Evolutionary conservation across 305 asterid species (phyloP).

Genomic region (Ajuga reptans): DNA sequence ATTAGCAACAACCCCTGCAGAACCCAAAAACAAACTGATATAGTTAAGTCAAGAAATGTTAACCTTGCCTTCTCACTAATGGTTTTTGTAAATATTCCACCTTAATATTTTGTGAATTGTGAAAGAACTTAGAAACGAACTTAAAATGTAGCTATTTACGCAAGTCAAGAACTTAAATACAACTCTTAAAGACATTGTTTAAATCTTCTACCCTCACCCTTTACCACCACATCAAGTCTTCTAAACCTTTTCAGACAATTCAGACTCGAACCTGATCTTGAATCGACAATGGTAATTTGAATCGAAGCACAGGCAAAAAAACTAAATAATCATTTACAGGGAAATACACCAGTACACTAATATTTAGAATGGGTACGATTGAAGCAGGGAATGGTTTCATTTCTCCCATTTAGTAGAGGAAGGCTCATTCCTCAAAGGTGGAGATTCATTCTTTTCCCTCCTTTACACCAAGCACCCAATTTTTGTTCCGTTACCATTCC

Average conservation of each 20-base stretch:
- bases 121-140: background rate
- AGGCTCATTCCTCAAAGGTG: background rate
- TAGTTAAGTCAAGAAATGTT: too few relatives aligned
- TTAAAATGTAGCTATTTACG: background rate
- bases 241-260: too few relatives aligned
- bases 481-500: background rate
- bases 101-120: background rate
- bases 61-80: too few relatives aligned
- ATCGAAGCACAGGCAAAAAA: too few relatives aligned
- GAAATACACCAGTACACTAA: too few relatives aligned
- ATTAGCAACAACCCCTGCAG: too few relatives aligned
- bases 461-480: background rate
- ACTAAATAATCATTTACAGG: too few relatives aligned
- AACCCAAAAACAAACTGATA: too few relatives aligned
- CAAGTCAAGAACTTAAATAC: background rate
- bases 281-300: too few relatives aligned
- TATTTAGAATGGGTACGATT: too few relatives aligned
- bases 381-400: background rate
- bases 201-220: background rate
- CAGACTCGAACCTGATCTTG: too few relatives aligned
- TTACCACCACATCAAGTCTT: too few relatives aligned
- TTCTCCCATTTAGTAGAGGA: background rate
- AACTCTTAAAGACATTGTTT: background rate
- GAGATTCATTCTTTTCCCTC: background rate
- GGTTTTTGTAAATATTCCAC: background rate